Evolutionary conservation across 1,284 basidiomycete species (phyloP), one percentile per base, ranked within the genome.

Genomic region (Prillingera fragicola): DNA sequence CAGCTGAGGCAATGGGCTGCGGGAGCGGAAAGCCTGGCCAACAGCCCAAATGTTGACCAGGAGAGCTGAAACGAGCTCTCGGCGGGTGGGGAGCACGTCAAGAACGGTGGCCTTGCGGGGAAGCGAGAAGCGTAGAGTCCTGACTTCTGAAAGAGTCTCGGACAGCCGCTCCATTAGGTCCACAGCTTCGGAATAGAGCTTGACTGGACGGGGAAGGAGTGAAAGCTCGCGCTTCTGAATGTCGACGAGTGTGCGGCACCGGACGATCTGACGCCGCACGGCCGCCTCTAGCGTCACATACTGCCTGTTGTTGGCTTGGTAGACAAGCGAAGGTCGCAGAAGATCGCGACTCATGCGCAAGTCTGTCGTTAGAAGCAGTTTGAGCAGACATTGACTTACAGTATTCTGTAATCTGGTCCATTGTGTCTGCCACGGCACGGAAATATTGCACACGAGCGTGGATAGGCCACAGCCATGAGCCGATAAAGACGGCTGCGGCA

Each of bases 1-100:
- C 38, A 71, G 74, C 42, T 76, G 75, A 1, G 75, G 75, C 7
- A 77, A 54, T 2, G 74, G 71, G 14, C 62, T 56, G 12, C 69
- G 60, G 0, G 73, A 74, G 17, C 68, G 60, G 51, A 75, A 66
- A 0, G 73, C 66, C 42, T 75, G 73, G 0, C 63, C 65, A 17
- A 65, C 59, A 0, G 73, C 69, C 67, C 72, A 77, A 3, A 77
- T 51, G 24, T 65, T 70, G 33, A 75, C 56, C 14, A 74, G 56
- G n/a, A 75, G 57, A 2, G 73, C 56, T 0, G 69, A 70, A 3
- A 75, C 71, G 9, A 75, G 42, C 44, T 74, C 73, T 24, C 70
- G 67, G 2, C 75, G 62, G 8, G 73, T 56, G 8, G 72, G 69
- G n/a, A 75, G 51, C 17, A 76, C 73, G 34, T 74, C 71, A 23